phyloP scores from a whole-genome alignment of 805 yeast genomes.

The Kluyveromyces starmeri region DNA sequence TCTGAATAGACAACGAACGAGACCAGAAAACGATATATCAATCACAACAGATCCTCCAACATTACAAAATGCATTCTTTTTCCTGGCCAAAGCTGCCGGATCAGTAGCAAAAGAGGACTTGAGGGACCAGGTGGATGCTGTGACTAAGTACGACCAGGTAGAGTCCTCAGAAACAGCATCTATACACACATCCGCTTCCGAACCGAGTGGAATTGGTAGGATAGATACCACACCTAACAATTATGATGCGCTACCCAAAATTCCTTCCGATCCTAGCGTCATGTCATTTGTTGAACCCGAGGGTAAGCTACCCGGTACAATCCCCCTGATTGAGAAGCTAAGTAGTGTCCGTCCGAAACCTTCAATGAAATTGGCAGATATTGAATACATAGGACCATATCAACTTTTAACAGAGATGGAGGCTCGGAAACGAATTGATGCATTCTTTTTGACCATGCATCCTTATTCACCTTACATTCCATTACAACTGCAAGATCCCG shows the following conservation, averaged over 20 bases:
- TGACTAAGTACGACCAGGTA: constrained; percentile 5
- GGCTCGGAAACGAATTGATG: constrained; percentile 46
- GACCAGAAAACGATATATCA: neutral
- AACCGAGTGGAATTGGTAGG: neutral
- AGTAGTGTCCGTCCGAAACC: constrained; percentile 28
- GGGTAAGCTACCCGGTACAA: constrained; percentile 17
- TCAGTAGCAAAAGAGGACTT: constrained; percentile 62
- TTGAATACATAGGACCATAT: constrained; percentile 47
- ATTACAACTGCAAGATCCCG: constrained; percentile 54
- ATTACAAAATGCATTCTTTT: constrained; percentile 56
- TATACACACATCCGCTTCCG: neutral
- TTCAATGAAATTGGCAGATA: constrained; percentile 39
- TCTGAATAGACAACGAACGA: neutral
- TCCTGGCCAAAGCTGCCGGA: constrained; percentile 72
- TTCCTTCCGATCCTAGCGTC: neutral
- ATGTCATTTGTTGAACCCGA: constrained; percentile 18
- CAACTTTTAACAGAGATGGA: constrained; percentile 54
- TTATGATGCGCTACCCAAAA: neutral
- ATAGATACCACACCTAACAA: neutral
- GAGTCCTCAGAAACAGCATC: neutral
- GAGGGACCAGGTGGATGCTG: constrained; percentile 50
- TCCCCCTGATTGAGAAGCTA: constrained; percentile 28
- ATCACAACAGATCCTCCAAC: constrained; percentile 15
- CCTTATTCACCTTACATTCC: constrained; percentile 90
- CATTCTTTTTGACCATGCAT: constrained; percentile 71